Evolutionary conservation across 73 alveolate species (phyloP).

Genomic region (Breviolum minutum): DNA sequence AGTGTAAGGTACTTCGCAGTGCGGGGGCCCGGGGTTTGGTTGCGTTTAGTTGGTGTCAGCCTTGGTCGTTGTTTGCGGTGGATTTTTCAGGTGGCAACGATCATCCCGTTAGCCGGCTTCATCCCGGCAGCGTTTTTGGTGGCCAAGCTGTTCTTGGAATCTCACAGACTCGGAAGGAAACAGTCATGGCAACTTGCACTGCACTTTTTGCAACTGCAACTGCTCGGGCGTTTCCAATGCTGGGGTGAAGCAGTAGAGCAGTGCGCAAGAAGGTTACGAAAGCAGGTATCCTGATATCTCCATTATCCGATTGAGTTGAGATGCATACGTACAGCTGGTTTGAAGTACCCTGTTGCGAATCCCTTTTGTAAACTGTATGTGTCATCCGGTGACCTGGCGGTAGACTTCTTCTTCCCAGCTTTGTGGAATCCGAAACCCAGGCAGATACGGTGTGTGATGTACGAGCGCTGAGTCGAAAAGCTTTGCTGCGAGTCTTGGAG

Average conservation of each 20-base stretch:
- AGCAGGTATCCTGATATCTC: too few relatives aligned
- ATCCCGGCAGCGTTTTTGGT: slow-evolving; percentile 87
- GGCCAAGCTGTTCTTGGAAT: slow-evolving; percentile 88
- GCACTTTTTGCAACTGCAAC: too few relatives aligned
- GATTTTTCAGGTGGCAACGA: slow-evolving; percentile 64
- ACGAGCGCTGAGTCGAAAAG: slow-evolving; percentile 86
- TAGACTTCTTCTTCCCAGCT: neutral
- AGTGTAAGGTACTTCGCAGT: slow-evolving; percentile 74
- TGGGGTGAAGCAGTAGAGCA: too few relatives aligned
- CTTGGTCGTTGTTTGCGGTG: neutral
- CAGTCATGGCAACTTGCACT: slow-evolving; percentile 62
- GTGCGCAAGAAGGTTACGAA: too few relatives aligned
- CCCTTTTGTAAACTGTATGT: too few relatives aligned
- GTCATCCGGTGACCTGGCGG: too few relatives aligned
- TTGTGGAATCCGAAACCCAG: neutral
- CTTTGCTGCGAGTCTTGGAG: slow-evolving; percentile 70
- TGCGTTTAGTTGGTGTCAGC: neutral
- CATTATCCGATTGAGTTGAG: too few relatives aligned
- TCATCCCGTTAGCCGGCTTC: slow-evolving; percentile 79
- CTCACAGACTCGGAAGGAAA: slow-evolving; percentile 82
- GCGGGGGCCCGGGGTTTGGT: neutral
- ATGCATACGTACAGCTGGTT: too few relatives aligned
- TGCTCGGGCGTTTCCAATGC: too few relatives aligned
- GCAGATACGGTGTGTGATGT: slow-evolving; percentile 89
- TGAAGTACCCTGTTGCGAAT: too few relatives aligned